Evolutionary conservation across 805 yeast species (phyloP).

Genomic region (Saccharomyces cerevisiae): DNA sequence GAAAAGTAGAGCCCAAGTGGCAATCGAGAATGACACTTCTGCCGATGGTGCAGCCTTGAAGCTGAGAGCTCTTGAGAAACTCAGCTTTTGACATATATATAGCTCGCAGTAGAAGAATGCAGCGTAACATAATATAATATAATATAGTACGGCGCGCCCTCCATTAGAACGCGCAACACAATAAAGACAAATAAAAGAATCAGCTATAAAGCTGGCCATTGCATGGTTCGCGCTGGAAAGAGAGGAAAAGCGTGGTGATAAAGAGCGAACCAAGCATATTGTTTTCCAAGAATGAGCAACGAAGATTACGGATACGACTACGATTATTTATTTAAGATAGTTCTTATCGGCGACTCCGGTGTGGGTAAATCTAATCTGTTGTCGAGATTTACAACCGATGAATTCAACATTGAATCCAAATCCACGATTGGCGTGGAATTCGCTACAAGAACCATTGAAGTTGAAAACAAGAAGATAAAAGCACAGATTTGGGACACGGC

Average conservation of each 20-base stretch:
- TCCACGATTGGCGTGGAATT: conserved; percentile 97
- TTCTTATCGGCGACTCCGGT: conserved; percentile 92
- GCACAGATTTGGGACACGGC: conserved; percentile 99
- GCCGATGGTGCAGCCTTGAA: conserved; percentile 58
- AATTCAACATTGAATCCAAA: conserved; percentile 87
- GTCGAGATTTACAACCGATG: conserved; percentile 91
- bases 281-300: conserved; percentile 21
- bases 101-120: neutral
- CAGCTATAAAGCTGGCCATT: neutral
- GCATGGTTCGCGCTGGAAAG: neutral
- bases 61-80: conserved; percentile 51
- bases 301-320: conserved; percentile 75
- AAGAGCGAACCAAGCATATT: neutral
- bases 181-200: neutral
- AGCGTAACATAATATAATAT: neutral
- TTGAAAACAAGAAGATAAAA: conserved; percentile 75
- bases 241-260: neutral
- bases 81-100: conserved; percentile 41
- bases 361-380: conserved; percentile 93
- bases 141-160: neutral
- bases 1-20: conserved; percentile 52
- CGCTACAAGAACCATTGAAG: conserved; percentile 89
- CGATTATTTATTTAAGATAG: conserved; percentile 89
- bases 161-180: neutral
- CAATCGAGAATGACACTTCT: conserved; percentile 44